Evolutionary conservation across 768 basidiomycete species (phyloP), one percentile per base, ranked within the genome.

Genomic region (Suillus spraguei): DNA sequence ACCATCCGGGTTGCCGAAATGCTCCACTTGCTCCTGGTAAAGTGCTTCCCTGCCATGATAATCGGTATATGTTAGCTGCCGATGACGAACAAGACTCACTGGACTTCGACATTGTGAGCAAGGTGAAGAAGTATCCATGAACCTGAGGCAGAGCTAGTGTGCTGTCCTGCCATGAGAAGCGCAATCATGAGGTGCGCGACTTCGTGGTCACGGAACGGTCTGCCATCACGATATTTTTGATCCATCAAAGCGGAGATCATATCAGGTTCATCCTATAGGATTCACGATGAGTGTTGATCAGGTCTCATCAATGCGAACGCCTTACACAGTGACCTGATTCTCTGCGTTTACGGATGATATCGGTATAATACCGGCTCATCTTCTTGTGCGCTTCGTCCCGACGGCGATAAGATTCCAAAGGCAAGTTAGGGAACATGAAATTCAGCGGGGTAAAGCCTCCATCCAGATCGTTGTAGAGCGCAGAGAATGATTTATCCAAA

Each of bases 111-210:
- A 53, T 88, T 84, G 67, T 85, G 79, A 35, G 95, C 97, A 36
- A 99, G 75, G 71, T 97, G 94, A 49, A 98, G 85, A 44, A 99
- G 81, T n/a, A 89, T 74, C 97, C 97, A 99, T 11, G 95, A 90
- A 38, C 88, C 88, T 24, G 94, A 90, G 2, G 97, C 89, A 14
- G 97, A 97, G 69, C 91, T 94, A 0, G 97, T 99, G 78, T 99
- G 97, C 79, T 99, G 97, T 46, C 97, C 97, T 49, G 97, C 97
- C 97, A 99, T 99, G 66, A 99, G 88, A 53, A 99, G 85, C 16
- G 97, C 97, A 71, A 98, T 99, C 90, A 99, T 88, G 72, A 99
- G 96, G 73, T 99, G 97, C 0, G 97, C 95, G 63, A 99, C 91
- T 76, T 99, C 94, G 68, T 91, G 89, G 72, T 99, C 95, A 65